Base-by-base conservation (phyloP, 2,329 filamentous ascomycete genomes). In the Aspergillus sclerotialis region DNA sequence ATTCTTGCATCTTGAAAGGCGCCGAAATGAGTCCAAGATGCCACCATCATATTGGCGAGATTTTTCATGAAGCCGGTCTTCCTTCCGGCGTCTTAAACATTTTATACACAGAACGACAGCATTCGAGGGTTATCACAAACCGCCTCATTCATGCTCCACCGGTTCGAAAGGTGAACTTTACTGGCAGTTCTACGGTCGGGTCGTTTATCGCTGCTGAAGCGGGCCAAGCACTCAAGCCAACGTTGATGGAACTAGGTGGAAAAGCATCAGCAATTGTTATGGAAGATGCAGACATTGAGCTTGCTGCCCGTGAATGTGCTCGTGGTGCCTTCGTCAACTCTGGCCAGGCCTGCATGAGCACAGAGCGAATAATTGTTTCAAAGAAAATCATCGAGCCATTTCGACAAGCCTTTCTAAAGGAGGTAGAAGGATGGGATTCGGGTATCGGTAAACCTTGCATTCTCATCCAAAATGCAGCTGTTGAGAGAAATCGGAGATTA, bases 311-410 rank as follows among this genome's bases (percentile, higher is more conserved):
- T 51, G 14, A 49, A 50, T 24, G 39, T 48, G 2, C 44, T 31
- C 60, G 45, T 18, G 58, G 55, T 4, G 58, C 55, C 2, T 53
- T 52, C 30, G 32, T 49, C 19, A 45, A 56, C 27, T 52, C 55
- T 2, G 84, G 84, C 0, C 85, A 92, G 58, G 76, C 88, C 28
- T 90, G 84, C 68, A 88, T 90, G 83, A 69, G 72, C 12, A 88
- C 84, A 0, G 84, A 89, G 60, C 72, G 76, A 12, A 77, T 87
- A 31, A 50, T 77, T 14, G 70, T 76, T 8, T 66, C 75, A 49
- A 65, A 64, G 39, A 61, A 60, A 28, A 60, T 78, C 37, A 57
- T 14, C 15, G n/a, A 12, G 16, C 9, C 23, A 24, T 16, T 25
- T 30, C 24, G 18, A 6, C 11, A 17, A 3, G 29, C 29, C n/a